These are phyloP conservation scores for Termitomyces sp. DNA, from an alignment of 768 basidiomycete genomes.

Conservation along the genomic window DNA sequence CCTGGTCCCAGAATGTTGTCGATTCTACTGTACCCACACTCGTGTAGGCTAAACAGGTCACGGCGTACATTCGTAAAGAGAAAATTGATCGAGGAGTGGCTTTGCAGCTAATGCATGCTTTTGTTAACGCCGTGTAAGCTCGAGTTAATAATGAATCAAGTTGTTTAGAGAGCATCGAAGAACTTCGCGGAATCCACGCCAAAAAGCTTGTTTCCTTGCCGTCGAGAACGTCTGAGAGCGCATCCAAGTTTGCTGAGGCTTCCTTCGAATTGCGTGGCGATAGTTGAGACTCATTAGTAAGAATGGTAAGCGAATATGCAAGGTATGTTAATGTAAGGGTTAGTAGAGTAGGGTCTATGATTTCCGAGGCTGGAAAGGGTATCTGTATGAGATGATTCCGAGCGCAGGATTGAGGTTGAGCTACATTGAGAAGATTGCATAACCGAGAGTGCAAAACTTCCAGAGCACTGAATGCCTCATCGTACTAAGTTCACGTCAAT, in stretches of 20 bases:
- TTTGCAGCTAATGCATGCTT: conserved; percentile 26
- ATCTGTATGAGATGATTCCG: conserved; percentile 37
- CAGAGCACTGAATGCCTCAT: conserved; percentile 44
- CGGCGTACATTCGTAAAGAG: conserved; percentile 40
- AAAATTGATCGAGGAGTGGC: conserved; percentile 26
- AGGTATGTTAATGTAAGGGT: conserved; percentile 62
- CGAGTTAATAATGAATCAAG: conserved; percentile 57
- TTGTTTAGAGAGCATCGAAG: conserved; percentile 47
- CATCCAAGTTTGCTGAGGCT: conserved; percentile 2
- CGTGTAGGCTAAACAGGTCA: conserved; percentile 44
- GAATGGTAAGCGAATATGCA: conserved; percentile 45
- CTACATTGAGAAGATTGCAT: conserved; percentile 26
- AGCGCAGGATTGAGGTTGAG: conserved; percentile 2
- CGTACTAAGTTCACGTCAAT: conserved; percentile 38
- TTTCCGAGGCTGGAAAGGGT: conserved; percentile 33
- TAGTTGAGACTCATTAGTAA: conserved; percentile 25
- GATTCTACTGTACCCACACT: conserved; percentile 45
- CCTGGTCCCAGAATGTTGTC: conserved; percentile 70
- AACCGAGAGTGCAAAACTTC: conserved; percentile 45
- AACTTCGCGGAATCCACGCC: conserved; percentile 48
- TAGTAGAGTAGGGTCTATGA: conserved; percentile 34
- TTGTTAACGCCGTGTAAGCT: conserved; percentile 53
- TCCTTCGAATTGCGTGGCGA: conserved; percentile 3
- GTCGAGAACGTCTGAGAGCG: conserved; percentile 29
- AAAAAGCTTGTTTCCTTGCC: conserved; percentile 34